Evolutionary conservation across 495 filamentous ascomycete species (phyloP), one percentile per base, ranked within the genome.

Genomic region (Daldinia decipiens): DNA sequence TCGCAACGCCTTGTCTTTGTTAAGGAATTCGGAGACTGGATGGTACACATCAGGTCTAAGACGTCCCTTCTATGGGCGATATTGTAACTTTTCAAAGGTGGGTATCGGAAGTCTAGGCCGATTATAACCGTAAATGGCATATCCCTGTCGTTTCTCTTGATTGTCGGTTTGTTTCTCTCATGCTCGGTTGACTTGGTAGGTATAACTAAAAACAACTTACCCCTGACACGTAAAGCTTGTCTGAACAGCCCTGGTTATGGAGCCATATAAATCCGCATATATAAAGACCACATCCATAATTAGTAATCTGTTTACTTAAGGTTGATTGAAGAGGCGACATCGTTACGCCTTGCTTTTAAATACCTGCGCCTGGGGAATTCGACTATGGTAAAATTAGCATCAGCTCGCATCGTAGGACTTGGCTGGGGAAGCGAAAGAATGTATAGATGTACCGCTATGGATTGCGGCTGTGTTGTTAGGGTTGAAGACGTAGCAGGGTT

Each of bases 401-500:
- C 29, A 31, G 6, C 29, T 31, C 5, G 29, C 29, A 31, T 31
- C 29, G 29, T 31, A 31, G 29, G 29, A 31, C 5, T 31, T 5
- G 3, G 26, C 26, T 29, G 27, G 27, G 5, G 27, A 29, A 29
- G 27, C 27, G 27, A 29, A 29, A 29, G 27, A 29, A 29, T 8
- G 29, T 0, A 32, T 39, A 39, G 3, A 39, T 39, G 12, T 39
- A 39, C 39, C 13, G 13, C 7, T 9, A 47, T 47, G 19, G 9
- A 47, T 47, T 47, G 43, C 43, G 43, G 43, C 43, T 47, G 43
- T 24, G 43, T 21, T 19, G 4, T 17, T 17, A 40, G 39, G 15
- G 15, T 40, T 40, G 6, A 47, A 47, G 17, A 47, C 19, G 8
- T 4, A 19, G 24, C 64, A 67, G 45, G 55, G 55, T 43, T 54